These are phyloP conservation scores for Climacium dendroides DNA, from an alignment of 225 moss, liverwort and hornwort species.

Conservation along the genomic window DNA sequence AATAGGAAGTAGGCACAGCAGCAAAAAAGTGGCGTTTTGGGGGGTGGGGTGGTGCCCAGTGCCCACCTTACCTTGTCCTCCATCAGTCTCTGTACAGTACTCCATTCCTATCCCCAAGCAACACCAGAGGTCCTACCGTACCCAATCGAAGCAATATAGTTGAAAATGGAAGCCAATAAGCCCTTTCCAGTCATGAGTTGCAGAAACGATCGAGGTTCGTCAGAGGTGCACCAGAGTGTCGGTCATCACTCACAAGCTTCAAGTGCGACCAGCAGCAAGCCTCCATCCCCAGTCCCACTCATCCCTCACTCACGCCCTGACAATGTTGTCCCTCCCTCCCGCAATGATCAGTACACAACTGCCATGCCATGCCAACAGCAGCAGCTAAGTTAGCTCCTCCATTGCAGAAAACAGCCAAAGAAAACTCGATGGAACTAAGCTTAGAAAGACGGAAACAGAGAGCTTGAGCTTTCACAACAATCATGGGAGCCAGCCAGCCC, in stretches of 20 bases:
- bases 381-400: not conserved
- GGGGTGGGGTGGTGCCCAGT: no score
- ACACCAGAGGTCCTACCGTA: not conserved
- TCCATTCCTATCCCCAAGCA: no score
- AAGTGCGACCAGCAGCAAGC: not conserved
- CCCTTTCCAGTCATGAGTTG: not conserved
- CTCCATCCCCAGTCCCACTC: not conserved
- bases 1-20: no score
- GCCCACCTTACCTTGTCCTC: not conserved
- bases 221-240: not conserved
- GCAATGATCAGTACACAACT: conserved; percentile 2
- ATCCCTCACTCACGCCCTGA: conserved; percentile 1
- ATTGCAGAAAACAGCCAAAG: not conserved
- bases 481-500: not conserved
- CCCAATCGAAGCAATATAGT: not conserved
- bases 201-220: not conserved
- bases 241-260: not conserved
- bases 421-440: no score
- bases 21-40: no score
- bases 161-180: not conserved
- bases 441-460: not conserved
- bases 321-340: conserved; percentile 12
- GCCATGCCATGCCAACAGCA: not conserved
- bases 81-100: not conserved
- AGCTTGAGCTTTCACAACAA: not conserved